Evolutionary conservation across 2,329 filamentous ascomycete genomes (phyloP).

Genomic region (Biscogniauxia sp.): DNA sequence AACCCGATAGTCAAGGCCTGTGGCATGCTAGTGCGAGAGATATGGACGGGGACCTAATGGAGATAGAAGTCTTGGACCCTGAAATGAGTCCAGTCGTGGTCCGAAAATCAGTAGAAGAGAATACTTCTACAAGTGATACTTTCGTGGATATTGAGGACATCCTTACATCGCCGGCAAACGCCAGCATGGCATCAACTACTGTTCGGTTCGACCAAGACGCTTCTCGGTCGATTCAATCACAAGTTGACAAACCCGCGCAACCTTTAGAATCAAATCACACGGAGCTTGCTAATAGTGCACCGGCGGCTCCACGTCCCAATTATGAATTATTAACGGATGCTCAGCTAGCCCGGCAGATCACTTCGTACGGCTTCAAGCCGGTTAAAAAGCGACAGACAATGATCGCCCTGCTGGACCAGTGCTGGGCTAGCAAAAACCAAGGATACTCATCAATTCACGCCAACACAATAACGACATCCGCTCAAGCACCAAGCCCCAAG

Average conservation of each 20-base stretch:
- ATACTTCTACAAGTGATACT: conserved; percentile 5
- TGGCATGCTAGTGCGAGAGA: conserved; percentile 73
- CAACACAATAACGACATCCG: conserved; percentile 21
- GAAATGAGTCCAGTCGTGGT: conserved; percentile 24
- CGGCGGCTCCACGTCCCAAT: conserved; percentile 42
- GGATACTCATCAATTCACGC: conserved; percentile 8
- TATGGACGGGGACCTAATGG: conserved; percentile 60
- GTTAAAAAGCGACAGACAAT: conserved; percentile 66
- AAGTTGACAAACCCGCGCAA: conserved; percentile 8
- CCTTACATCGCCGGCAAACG: conserved; percentile 21
- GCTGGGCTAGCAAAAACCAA: conserved; percentile 62
- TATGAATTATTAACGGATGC: conserved; percentile 61
- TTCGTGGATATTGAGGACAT: conserved; percentile 33
- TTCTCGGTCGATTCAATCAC: conserved; percentile 18
- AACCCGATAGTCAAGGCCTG: conserved; percentile 44
- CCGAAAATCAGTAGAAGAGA: background rate
- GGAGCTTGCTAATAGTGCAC: background rate
- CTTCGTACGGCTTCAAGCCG: conserved; percentile 69
- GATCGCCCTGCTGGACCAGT: conserved; percentile 67
- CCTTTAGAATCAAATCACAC: conserved; percentile 1
- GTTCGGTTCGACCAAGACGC: conserved; percentile 5
- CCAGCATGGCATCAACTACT: conserved; percentile 2
- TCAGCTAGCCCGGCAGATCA: conserved; percentile 61
- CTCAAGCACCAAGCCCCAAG: conserved; percentile 11
- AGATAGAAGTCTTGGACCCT: conserved; percentile 61